Evolutionary conservation across 176 grass and related monocot genomes (phyloP).

Genomic region (Aegilops umbellulata): DNA sequence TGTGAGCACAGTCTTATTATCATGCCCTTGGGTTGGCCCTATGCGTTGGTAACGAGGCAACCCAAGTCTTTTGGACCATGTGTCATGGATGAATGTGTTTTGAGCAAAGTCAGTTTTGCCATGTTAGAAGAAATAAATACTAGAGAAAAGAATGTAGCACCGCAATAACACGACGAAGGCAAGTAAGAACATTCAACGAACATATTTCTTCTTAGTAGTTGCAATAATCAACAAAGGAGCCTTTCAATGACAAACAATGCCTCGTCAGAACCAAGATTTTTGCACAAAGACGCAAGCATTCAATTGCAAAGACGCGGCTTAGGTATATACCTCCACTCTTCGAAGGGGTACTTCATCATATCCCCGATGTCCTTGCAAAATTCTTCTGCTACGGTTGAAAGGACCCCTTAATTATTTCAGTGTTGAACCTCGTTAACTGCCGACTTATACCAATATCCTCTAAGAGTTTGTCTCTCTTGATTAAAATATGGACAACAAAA

Average conservation of each 20-base stretch:
- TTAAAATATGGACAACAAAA: slow-evolving; percentile 55
- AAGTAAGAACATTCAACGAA: too few relatives aligned
- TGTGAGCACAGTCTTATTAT: too few relatives aligned
- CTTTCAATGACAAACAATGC: slow-evolving; percentile 63
- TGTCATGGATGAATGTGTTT: too few relatives aligned
- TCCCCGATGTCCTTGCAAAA: slow-evolving; percentile 70
- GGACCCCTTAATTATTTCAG: neutral
- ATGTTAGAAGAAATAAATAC: too few relatives aligned
- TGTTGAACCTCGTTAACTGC: slow-evolving; percentile 39
- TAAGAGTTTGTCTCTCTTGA: slow-evolving; percentile 38
- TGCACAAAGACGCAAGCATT: slow-evolving; percentile 64
- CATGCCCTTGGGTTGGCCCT: too few relatives aligned
- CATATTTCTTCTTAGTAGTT: too few relatives aligned
- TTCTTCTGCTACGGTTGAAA: slow-evolving; percentile 58
- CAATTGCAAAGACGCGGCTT: slow-evolving; percentile 64
- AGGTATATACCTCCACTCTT: slow-evolving; percentile 67
- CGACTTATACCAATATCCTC: slow-evolving; percentile 55
- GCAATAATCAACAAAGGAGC: neutral
- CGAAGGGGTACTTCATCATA: slow-evolving; percentile 69
- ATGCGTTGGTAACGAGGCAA: too few relatives aligned
- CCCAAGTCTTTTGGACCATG: too few relatives aligned
- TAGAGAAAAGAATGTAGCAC: too few relatives aligned
- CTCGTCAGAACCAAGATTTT: slow-evolving; percentile 57
- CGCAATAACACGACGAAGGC: too few relatives aligned
- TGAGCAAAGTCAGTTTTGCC: too few relatives aligned